phyloP scores from a whole-genome alignment of 1,284 basidiomycete genomes.

The Ceratobasidium sp. region DNA sequence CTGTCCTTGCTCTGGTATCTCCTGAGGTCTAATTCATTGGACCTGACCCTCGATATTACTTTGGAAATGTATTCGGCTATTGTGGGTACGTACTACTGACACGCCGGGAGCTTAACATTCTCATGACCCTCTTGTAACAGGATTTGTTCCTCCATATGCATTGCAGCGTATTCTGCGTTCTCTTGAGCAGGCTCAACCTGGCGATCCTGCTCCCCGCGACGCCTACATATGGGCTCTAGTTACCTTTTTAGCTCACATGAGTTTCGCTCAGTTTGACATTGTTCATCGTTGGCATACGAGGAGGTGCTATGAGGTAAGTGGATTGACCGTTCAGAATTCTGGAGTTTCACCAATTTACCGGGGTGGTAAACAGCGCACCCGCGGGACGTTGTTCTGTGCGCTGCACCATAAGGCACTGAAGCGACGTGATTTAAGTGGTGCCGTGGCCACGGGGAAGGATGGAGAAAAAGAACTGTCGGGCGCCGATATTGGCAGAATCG shows the following conservation, averaged over 20 bases:
- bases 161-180: constrained; percentile 51
- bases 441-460: constrained; percentile 59
- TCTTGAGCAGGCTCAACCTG: constrained; percentile 48
- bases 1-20: constrained; percentile 71
- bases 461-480: constrained; percentile 53
- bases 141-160: constrained; percentile 57
- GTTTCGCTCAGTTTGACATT: constrained; percentile 76
- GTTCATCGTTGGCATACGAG: constrained; percentile 74
- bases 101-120: neutral
- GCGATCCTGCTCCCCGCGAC: constrained; percentile 31
- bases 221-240: constrained; percentile 51
- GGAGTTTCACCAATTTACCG: neutral
- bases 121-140: constrained; percentile 53
- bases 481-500: constrained; percentile 56
- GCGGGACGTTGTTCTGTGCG: constrained; percentile 76
- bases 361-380: constrained; percentile 60
- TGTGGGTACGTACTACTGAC: constrained; percentile 46
- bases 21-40: constrained; percentile 77
- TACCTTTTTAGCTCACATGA: constrained; percentile 63
- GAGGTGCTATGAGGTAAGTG: constrained; percentile 65
- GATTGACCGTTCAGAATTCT: neutral
- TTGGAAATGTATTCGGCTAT: constrained; percentile 73
- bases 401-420: constrained; percentile 77
- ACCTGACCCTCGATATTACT: constrained; percentile 70
- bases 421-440: constrained; percentile 65